These are phyloP conservation scores for Tubosaeta sp. DNA, from an alignment of 768 basidiomycete genomes.

Conservation along the genomic window DNA sequence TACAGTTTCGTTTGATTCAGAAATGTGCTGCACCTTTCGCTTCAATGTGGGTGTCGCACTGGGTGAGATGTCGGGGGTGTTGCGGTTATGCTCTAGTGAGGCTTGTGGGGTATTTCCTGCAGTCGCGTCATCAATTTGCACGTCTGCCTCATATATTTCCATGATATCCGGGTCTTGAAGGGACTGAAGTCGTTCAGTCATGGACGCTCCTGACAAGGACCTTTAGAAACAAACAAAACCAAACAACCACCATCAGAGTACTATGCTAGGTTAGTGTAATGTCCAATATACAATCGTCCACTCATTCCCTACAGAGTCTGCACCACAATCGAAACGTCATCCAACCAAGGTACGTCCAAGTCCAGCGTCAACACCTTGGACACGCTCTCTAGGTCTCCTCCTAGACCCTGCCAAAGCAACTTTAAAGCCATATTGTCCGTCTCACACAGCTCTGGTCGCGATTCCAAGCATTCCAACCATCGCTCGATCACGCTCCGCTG, in stretches of 20 bases:
- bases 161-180: constrained; percentile 32
- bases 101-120: constrained; percentile 22
- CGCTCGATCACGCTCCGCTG: constrained; percentile 44
- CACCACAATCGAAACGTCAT: constrained; percentile 65
- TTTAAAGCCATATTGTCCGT: constrained; percentile 51
- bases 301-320: constrained; percentile 41
- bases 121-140: constrained; percentile 7
- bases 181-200: not conserved
- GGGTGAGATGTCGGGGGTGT: constrained; percentile 4
- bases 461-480: constrained; percentile 50
- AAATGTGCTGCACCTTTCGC: constrained; percentile 13
- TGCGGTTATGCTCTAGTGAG: constrained; percentile 36
- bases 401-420: constrained; percentile 52
- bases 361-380: constrained; percentile 60
- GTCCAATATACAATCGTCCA: not conserved
- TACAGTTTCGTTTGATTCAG: constrained; percentile 39
- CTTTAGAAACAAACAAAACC: not conserved
- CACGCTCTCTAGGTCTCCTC: constrained; percentile 50
- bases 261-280: constrained; percentile 4
- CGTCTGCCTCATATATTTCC: constrained; percentile 11
- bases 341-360: constrained; percentile 62
- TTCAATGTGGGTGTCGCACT: constrained; percentile 8
- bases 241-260: constrained; percentile 3
- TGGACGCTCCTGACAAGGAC: constrained; percentile 7
- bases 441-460: constrained; percentile 17